Conservation (phyloP, 208 protist genomes). For the Sergeia podlipaevii region DNA sequence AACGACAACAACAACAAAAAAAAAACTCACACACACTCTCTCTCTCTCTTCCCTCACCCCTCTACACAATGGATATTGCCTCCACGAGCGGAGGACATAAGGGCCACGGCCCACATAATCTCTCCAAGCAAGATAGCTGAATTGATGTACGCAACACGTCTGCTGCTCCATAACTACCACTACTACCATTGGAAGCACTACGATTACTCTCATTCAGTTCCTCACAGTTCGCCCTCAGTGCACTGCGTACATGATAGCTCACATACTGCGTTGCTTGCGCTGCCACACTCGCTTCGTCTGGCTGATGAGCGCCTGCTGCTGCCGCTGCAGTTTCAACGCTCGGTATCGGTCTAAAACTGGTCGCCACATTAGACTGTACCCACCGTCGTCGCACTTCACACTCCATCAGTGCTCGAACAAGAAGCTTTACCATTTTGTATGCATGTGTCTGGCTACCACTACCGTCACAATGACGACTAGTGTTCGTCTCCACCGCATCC, state of each 20-base stretch:
- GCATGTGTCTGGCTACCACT: background rate
- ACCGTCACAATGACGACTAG: background rate
- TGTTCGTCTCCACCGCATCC: background rate
- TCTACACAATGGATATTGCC: constrained; percentile 14
- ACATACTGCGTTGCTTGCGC: background rate
- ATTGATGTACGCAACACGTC: background rate
- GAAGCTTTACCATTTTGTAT: background rate
- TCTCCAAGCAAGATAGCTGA: constrained; percentile 1
- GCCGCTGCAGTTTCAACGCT: background rate
- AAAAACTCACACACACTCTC: constrained; percentile 1
- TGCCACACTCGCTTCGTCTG: background rate
- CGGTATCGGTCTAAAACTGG: background rate
- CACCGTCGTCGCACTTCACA: background rate
- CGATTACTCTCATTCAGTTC: background rate
- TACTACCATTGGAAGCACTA: background rate
- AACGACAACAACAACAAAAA: background rate
- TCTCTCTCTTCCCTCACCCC: constrained; percentile 1
- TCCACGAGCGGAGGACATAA: too few species aligned
- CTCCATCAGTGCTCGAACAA: background rate
- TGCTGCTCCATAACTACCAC: background rate
- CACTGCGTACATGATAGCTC: background rate
- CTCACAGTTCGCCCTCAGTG: background rate
- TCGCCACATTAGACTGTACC: background rate
- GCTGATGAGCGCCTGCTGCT: background rate
- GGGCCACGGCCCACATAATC: constrained; percentile 28